A percentile compares a stretch with the other conserved stretches of the same genome.
Evolutionary conservation across 2,329 filamentous ascomycete genomes (phyloP).

Genomic region (Alternaria arbusti): DNA sequence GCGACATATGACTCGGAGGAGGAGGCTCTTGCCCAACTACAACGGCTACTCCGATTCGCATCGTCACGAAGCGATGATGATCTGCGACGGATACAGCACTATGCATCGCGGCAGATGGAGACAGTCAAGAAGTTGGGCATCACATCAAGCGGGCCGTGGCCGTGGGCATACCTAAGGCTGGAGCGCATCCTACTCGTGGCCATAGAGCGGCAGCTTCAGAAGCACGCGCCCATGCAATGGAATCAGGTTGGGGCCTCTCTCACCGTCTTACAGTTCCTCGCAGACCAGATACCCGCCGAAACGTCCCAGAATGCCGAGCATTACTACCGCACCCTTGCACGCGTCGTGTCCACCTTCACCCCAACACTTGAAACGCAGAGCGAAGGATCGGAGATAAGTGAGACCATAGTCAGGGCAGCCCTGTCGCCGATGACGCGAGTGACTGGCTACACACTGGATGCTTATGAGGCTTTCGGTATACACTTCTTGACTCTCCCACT

Average conservation of each 20-base stretch:
- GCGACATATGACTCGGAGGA: slow-evolving; percentile 47
- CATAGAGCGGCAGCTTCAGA: slow-evolving; percentile 32
- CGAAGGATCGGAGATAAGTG: slow-evolving; percentile 7
- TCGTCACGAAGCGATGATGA: slow-evolving; percentile 48
- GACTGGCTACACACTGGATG: slow-evolving; percentile 44
- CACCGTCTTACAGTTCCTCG: slow-evolving; percentile 36
- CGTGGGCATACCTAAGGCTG: slow-evolving; percentile 50
- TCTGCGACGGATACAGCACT: slow-evolving; percentile 49
- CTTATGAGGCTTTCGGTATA: slow-evolving; percentile 48
- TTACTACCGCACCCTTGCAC: slow-evolving; percentile 44
- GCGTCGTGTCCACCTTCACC: slow-evolving; percentile 23
- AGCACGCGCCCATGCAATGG: slow-evolving; percentile 11
- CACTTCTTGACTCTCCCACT: slow-evolving; percentile 53
- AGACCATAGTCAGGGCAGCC: slow-evolving; percentile 29
- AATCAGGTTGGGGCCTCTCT: slow-evolving; percentile 22
- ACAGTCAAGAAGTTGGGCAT: slow-evolving; percentile 32
- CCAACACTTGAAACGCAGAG: slow-evolving; percentile 5
- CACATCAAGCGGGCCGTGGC: slow-evolving; percentile 45
- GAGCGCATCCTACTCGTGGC: slow-evolving; percentile 48
- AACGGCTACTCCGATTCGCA: slow-evolving; percentile 54
- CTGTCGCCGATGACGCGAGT: slow-evolving; percentile 41
- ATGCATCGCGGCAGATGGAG: slow-evolving; percentile 47
- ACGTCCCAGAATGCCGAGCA: slow-evolving; percentile 40
- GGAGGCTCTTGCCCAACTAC: slow-evolving; percentile 50
- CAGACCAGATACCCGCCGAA: slow-evolving; percentile 41